phyloP scores from a whole-genome alignment of 2,329 filamentous ascomycete species.

The Diaporthe vexans region DNA sequence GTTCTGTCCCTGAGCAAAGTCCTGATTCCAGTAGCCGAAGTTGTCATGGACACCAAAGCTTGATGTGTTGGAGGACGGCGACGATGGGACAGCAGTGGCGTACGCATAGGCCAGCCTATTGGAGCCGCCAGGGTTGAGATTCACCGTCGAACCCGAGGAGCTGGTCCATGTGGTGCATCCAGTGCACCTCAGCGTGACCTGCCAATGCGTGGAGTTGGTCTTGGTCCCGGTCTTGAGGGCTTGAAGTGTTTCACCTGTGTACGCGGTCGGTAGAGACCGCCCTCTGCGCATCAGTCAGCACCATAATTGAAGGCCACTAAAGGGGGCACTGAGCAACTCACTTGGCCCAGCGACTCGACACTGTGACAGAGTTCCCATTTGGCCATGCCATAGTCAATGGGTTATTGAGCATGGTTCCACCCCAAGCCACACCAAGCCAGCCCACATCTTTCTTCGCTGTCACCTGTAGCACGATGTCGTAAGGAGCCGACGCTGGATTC shows the following conservation, averaged over 20 bases:
- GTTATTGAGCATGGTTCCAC: conserved; percentile 12
- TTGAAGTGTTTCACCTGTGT: conserved; percentile 45
- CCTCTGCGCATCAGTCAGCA: neutral
- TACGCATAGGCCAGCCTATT: conserved; percentile 47
- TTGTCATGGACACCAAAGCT: conserved; percentile 49
- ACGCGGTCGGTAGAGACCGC: conserved; percentile 25
- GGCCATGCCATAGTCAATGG: conserved; percentile 6
- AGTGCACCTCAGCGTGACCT: conserved; percentile 50
- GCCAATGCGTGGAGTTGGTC: conserved; percentile 52
- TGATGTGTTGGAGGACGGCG: conserved; percentile 43
- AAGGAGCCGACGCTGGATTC: neutral
- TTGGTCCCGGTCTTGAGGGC: conserved; percentile 50
- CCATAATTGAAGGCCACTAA: rapidly evolving
- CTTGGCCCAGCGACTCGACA: conserved; percentile 12
- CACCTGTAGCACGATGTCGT: conserved; percentile 20
- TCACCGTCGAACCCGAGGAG: neutral
- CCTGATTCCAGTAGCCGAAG: conserved; percentile 51
- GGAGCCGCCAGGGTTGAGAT: conserved; percentile 13
- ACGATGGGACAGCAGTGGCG: conserved; percentile 46
- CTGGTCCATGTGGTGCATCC: conserved; percentile 45
- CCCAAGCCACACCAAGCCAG: conserved; percentile 19
- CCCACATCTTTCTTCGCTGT: conserved; percentile 4
- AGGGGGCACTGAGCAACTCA: neutral
- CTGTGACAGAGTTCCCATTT: conserved; percentile 4
- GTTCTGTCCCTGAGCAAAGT: conserved; percentile 49